phyloP scores from a whole-genome alignment of 2,329 filamentous ascomycete genomes.

The Aspergillus costaricaensis region DNA sequence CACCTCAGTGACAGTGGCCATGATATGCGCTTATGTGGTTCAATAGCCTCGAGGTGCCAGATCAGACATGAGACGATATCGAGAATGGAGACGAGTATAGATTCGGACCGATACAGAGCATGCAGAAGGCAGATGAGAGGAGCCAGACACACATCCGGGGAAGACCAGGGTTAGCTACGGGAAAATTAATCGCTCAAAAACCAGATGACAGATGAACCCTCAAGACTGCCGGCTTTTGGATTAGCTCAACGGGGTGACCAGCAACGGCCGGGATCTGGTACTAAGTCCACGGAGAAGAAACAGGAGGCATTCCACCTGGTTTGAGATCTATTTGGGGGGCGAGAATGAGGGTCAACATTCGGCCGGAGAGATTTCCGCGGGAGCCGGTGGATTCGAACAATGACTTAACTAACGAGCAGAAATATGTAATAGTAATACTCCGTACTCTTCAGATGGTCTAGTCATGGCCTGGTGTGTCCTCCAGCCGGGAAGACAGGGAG shows the following conservation, averaged over 20 bases:
- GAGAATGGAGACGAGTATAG: background rate
- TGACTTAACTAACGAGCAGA: background rate
- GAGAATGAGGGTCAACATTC: background rate
- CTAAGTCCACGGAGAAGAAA: conserved; percentile 2
- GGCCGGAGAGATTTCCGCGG: conserved; percentile 9
- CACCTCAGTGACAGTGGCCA: conserved; percentile 31
- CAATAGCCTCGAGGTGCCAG: background rate
- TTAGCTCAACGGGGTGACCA: conserved; percentile 2
- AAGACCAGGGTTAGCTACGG: background rate
- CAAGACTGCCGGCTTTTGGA: background rate
- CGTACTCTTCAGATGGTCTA: background rate
- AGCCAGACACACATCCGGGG: background rate
- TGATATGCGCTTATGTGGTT: conserved; percentile 8
- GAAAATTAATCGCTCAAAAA: background rate
- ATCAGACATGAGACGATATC: background rate
- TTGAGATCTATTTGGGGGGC: background rate
- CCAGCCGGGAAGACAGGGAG: background rate
- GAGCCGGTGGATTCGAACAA: background rate
- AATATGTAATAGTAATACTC: background rate
- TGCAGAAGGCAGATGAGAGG: background rate
- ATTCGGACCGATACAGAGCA: background rate
- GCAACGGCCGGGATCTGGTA: conserved; percentile 1
- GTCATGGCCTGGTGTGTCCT: background rate
- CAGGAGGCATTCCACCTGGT: background rate
- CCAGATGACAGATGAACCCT: background rate